Evolutionary conservation across 192 early-diverging fungal genomes (phyloP).

Genomic region (Allomyces macrogynus): DNA sequence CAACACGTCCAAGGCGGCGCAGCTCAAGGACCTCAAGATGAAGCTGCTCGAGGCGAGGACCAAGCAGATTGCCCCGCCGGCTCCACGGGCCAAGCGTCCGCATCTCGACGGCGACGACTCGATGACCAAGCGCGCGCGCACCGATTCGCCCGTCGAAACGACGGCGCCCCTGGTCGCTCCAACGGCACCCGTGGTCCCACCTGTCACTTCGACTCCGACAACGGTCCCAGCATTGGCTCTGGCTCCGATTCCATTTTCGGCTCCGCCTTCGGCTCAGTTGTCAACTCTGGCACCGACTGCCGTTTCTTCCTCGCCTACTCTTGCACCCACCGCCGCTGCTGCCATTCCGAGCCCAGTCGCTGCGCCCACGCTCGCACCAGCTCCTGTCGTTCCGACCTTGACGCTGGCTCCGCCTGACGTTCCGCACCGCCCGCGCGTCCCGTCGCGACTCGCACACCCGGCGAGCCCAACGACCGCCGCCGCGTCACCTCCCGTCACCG

Average conservation of each 20-base stretch:
- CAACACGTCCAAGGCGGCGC: background rate
- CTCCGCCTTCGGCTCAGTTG: no score
- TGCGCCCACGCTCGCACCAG: no score
- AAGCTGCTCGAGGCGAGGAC: background rate
- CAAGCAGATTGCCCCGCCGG: background rate
- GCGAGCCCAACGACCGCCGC: background rate
- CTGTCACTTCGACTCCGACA: background rate
- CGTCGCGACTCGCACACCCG: no score
- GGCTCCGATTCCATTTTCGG: no score
- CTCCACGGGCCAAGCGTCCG: background rate
- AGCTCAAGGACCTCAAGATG: background rate
- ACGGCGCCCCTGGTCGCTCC: background rate
- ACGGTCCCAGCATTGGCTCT: no score
- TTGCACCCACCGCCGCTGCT: no score
- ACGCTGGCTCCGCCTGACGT: no score
- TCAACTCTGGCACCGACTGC: no score
- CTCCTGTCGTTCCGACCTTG: no score
- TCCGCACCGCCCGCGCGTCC: no score
- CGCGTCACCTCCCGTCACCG: background rate
- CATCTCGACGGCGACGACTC: background rate
- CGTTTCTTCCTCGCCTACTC: no score
- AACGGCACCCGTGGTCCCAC: background rate
- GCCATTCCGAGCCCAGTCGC: no score
- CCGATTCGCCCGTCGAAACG: background rate
- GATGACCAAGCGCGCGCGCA: background rate